phyloP scores from a whole-genome alignment of 2,329 filamentous ascomycete species.

The Colletotrichum sp. region DNA sequence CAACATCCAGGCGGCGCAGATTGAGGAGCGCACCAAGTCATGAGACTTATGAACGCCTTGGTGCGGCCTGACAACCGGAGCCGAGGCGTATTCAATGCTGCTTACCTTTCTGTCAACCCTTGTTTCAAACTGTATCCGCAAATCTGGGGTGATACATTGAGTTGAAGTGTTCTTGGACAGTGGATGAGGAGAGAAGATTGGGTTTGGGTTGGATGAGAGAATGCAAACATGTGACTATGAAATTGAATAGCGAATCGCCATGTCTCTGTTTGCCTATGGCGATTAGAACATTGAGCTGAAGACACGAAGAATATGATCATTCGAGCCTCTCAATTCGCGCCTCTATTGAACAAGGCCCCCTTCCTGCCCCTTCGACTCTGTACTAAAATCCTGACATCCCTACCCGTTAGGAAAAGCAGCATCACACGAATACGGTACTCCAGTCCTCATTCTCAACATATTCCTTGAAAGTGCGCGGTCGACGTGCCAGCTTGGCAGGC shows the following conservation, averaged over 20 bases:
- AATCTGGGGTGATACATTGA: no score
- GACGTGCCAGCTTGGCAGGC: neutral
- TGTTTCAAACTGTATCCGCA: neutral
- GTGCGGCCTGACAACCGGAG: neutral
- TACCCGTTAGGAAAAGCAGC: fast-evolving
- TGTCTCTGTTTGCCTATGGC: neutral
- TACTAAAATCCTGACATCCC: no score
- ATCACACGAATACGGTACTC: neutral
- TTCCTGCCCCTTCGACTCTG: neutral
- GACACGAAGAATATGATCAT: neutral
- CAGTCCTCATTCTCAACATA: neutral
- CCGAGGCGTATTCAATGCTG: neutral
- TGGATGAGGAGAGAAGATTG: neutral
- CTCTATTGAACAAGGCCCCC: neutral
- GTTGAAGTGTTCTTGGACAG: neutral
- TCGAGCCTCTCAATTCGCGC: fast-evolving
- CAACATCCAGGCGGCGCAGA: constrained; percentile 12
- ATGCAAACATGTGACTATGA: neutral
- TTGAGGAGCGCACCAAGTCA: constrained; percentile 12
- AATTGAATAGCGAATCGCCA: neutral
- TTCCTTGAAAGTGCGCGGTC: neutral
- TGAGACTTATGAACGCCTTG: neutral
- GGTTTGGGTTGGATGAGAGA: neutral
- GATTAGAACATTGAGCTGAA: neutral
- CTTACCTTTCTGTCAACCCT: neutral